Conservation (phyloP, 2,329 filamentous ascomycete species). For the Aspergillus quadrilineatus region DNA sequence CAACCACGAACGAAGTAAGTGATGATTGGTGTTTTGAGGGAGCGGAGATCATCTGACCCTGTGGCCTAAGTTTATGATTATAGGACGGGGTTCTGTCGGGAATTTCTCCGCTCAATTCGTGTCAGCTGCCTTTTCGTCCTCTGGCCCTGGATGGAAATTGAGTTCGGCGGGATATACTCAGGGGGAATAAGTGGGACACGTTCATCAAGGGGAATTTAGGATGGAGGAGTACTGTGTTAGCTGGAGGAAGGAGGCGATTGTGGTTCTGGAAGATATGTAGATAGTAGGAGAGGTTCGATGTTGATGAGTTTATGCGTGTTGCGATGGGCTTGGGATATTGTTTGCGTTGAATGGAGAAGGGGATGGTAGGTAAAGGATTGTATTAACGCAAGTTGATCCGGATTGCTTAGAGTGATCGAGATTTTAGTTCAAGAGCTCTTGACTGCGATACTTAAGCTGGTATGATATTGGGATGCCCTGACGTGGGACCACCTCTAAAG, state of each 20-base stretch:
- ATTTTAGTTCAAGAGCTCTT: too few species aligned
- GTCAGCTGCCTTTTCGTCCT: neutral
- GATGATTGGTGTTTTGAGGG: constrained; percentile 15
- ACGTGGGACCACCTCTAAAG: too few species aligned
- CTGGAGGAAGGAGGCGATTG: constrained; percentile 11
- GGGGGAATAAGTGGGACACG: too few species aligned
- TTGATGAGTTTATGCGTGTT: constrained; percentile 6
- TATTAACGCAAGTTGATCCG: too few species aligned
- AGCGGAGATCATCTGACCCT: constrained; percentile 4
- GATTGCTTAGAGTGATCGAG: too few species aligned
- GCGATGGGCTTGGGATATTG: neutral
- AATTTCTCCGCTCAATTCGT: constrained; percentile 4
- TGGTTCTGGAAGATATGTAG: neutral
- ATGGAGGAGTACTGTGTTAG: constrained; percentile 9
- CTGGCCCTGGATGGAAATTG: neutral
- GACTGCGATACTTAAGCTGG: too few species aligned
- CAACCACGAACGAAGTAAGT: neutral
- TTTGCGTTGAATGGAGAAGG: too few species aligned
- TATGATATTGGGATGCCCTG: too few species aligned
- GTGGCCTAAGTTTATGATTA: constrained; percentile 1
- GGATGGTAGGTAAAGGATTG: too few species aligned
- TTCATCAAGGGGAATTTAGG: neutral
- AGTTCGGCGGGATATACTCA: neutral
- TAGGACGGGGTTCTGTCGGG: constrained; percentile 15
- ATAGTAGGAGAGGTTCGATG: neutral